Conservation (phyloP, 768 basidiomycete species). For the Lentinula detonsa region DNA sequence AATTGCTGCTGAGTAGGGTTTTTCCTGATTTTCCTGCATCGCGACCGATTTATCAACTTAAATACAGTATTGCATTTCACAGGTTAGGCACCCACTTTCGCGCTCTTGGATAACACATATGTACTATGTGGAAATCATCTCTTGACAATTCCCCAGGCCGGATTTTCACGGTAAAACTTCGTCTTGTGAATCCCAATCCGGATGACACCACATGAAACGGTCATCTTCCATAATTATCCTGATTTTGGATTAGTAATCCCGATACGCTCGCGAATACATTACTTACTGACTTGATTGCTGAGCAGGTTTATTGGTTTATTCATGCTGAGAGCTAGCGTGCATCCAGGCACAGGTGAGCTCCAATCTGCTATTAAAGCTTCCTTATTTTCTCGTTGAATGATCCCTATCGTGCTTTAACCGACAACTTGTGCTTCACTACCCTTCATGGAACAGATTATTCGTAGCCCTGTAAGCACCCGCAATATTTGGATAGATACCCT, state of each 20-base stretch:
- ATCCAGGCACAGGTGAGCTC: background rate
- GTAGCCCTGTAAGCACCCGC: background rate
- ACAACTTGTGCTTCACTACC: no score
- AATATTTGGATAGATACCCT: background rate
- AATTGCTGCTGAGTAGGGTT: slow-evolving; percentile 29
- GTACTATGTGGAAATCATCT: slow-evolving; percentile 28
- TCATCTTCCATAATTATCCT: background rate
- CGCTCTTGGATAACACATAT: slow-evolving; percentile 29
- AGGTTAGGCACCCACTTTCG: slow-evolving; percentile 5
- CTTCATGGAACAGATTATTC: background rate
- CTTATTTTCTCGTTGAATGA: background rate
- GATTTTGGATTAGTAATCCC: background rate
- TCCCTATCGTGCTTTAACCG: no score
- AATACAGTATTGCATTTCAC: slow-evolving; percentile 9
- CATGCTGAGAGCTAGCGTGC: no score
- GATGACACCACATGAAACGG: no score
- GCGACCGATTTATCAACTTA: slow-evolving; percentile 25
- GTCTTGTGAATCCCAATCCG: no score
- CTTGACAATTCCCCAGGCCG: background rate
- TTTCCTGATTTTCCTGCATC: slow-evolving; percentile 28
- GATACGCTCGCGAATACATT: background rate
- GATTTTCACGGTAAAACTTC: no score
- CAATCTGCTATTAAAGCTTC: background rate
- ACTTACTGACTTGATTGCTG: background rate
- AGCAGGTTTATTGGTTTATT: background rate